A percentile compares a stretch with the other conserved stretches of the same genome.
These are phyloP conservation scores for Polyporus tsugae DNA, from an alignment of 1,284 basidiomycete species.

Conservation along the genomic window DNA sequence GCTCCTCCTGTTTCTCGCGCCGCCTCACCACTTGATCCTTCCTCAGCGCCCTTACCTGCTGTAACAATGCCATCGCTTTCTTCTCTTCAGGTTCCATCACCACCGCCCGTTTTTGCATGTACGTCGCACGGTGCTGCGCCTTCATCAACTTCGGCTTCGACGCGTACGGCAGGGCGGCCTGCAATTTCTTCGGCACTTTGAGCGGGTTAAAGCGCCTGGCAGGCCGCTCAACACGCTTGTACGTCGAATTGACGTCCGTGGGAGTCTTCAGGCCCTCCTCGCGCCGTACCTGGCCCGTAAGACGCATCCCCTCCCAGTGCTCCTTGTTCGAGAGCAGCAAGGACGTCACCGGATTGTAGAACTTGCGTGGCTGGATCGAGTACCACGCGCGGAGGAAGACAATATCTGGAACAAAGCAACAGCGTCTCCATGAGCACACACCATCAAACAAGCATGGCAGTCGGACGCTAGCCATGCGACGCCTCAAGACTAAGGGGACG, in stretches of 20 bases:
- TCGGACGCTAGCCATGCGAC: not conserved
- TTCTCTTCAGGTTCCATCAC: slow-evolving; percentile 96
- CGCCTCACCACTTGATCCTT: slow-evolving; percentile 86
- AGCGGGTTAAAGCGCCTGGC: slow-evolving; percentile 93
- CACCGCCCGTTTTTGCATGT: slow-evolving; percentile 88
- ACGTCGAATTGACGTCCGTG: slow-evolving; percentile 84
- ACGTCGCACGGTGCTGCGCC: slow-evolving; percentile 79
- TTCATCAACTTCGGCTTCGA: slow-evolving; percentile 91
- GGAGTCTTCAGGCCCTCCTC: slow-evolving; percentile 90
- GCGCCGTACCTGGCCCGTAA: slow-evolving; percentile 92
- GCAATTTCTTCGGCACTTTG: slow-evolving; percentile 88
- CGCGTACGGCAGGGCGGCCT: slow-evolving; percentile 90
- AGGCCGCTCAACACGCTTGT: slow-evolving; percentile 84
- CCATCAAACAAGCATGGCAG: slow-evolving; percentile 7
- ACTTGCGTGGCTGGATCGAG: slow-evolving; percentile 92
- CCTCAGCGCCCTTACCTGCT: slow-evolving; percentile 93
- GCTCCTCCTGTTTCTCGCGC: slow-evolving; percentile 86
- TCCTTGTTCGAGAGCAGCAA: slow-evolving; percentile 84
- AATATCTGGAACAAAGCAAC: slow-evolving; percentile 68
- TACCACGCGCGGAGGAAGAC: slow-evolving; percentile 98
- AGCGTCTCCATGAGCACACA: not conserved
- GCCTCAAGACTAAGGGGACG: not conserved
- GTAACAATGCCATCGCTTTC: slow-evolving; percentile 90
- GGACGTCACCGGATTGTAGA: slow-evolving; percentile 97
- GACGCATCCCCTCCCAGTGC: slow-evolving; percentile 91